Conservation (phyloP, 352 stramenopile genomes). For the Blastocystis sp. region DNA sequence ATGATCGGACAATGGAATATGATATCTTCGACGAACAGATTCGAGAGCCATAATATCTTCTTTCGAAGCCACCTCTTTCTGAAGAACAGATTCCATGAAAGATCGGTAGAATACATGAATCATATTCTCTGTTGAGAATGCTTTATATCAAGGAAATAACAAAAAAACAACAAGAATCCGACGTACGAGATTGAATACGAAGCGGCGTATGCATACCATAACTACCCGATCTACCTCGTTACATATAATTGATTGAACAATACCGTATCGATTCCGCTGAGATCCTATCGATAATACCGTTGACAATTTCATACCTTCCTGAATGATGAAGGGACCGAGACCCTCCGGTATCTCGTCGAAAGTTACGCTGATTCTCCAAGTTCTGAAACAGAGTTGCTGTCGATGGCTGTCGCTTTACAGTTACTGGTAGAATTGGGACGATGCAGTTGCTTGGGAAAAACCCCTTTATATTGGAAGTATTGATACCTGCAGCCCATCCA, state of each 20-base stretch:
- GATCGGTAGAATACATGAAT: conserved; percentile 31
- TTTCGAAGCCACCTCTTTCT: neutral
- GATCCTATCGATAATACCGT: neutral
- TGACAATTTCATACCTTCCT: neutral
- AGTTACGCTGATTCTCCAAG: neutral
- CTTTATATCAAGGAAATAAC: neutral
- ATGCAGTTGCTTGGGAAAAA: neutral
- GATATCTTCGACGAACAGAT: conserved; percentile 21
- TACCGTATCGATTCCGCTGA: neutral
- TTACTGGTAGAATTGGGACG: neutral
- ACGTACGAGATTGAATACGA: neutral
- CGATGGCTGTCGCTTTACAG: neutral
- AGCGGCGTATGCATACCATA: neutral
- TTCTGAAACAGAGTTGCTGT: neutral
- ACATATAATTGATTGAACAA: neutral
- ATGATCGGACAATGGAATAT: conserved; percentile 18
- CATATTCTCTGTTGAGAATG: neutral
- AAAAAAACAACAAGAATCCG: neutral
- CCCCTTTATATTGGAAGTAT: neutral
- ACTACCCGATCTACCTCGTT: neutral
- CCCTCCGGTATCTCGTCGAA: neutral
- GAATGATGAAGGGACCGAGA: neutral
- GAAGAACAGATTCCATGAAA: conserved; percentile 12
- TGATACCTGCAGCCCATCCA: conserved; percentile 15
- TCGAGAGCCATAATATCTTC: conserved; percentile 11